Evolutionary conservation across 306 rosid species (phyloP).

Genomic region (Citrullus mucosospermus): DNA sequence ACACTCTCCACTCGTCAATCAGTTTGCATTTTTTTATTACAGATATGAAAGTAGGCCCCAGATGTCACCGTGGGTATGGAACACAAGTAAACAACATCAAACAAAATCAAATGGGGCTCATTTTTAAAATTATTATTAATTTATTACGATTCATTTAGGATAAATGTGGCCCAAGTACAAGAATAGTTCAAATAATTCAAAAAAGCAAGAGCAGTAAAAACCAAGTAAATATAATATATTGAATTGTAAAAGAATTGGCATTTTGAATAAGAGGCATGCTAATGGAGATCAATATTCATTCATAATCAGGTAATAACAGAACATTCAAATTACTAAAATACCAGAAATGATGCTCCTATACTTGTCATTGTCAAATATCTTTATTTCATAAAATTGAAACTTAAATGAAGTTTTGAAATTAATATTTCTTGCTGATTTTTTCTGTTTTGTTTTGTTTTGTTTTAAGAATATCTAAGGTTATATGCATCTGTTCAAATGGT

Average conservation of each 20-base stretch:
- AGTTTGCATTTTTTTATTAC: too few relatives aligned
- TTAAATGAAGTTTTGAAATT: neutral
- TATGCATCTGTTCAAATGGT: neutral
- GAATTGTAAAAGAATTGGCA: neutral
- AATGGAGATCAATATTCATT: neutral
- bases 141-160: too few relatives aligned
- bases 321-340: neutral
- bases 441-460: neutral
- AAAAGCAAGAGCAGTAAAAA: too few relatives aligned
- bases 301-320: neutral
- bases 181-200: neutral
- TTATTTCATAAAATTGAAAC: neutral
- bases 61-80: too few relatives aligned
- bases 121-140: too few relatives aligned
- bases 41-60: too few relatives aligned
- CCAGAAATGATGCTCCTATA: neutral
- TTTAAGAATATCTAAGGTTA: neutral
- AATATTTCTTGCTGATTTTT: neutral
- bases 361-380: neutral
- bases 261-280: neutral
- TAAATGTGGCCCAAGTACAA: too few relatives aligned
- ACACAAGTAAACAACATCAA: too few relatives aligned
- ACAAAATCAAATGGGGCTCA: too few relatives aligned
- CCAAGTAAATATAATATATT: neutral
- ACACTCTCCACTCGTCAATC: too few relatives aligned